Evolutionary conservation across 306 rosid species (phyloP).

Genomic region (Vicia villosa): DNA sequence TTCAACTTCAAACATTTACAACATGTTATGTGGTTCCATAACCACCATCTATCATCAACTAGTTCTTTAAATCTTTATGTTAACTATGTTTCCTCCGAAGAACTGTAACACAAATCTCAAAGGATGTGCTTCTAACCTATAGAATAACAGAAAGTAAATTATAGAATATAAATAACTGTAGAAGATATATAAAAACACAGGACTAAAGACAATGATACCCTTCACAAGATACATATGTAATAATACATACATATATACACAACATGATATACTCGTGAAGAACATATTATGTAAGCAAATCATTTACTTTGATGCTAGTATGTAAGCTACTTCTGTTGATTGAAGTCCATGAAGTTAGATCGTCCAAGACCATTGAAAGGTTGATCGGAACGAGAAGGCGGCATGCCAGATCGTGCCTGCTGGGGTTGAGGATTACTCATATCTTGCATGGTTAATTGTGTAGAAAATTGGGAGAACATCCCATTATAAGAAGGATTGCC

Average conservation of each 20-base stretch:
- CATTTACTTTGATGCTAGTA: slow-evolving; percentile 31
- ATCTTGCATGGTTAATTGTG: slow-evolving; percentile 59
- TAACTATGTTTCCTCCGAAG: slow-evolving; percentile 30
- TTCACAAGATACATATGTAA: slow-evolving; percentile 37
- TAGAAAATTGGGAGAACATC: slow-evolving; percentile 60
- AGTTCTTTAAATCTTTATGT: slow-evolving; percentile 33
- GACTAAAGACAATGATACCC: slow-evolving; percentile 30
- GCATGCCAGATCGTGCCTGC: slow-evolving; percentile 57
- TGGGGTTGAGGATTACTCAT: slow-evolving; percentile 49
- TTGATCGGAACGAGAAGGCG: slow-evolving; percentile 40
- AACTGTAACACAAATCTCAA: slow-evolving; percentile 22
- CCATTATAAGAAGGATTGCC: slow-evolving; percentile 64
- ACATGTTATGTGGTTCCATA: slow-evolving; percentile 17
- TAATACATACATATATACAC: slow-evolving; percentile 49
- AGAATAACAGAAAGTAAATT: slow-evolving; percentile 22
- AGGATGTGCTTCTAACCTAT: slow-evolving; percentile 35
- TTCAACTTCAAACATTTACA: slow-evolving; percentile 2
- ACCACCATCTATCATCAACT: slow-evolving; percentile 32
- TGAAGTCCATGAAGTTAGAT: slow-evolving; percentile 61
- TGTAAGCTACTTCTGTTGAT: slow-evolving; percentile 46
- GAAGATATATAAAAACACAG: slow-evolving; percentile 28
- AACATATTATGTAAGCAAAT: slow-evolving; percentile 38
- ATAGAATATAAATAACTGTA: slow-evolving; percentile 1
- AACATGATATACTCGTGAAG: slow-evolving; percentile 53
- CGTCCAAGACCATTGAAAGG: slow-evolving; percentile 47